phyloP scores from a whole-genome alignment of 768 basidiomycete genomes.

The Russula sp. region DNA sequence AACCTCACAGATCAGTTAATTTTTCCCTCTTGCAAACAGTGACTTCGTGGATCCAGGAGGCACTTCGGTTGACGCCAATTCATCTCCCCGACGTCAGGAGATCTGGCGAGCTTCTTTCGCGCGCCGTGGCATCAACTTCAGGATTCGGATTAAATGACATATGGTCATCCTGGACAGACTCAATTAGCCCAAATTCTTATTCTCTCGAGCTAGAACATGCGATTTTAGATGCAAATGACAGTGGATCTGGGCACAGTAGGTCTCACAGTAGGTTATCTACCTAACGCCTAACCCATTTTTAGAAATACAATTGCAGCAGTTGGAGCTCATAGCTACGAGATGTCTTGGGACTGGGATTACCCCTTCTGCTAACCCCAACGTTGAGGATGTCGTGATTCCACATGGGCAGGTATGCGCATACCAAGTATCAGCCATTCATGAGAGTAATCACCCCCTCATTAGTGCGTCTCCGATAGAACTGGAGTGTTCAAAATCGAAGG shows the following conservation, averaged over 20 bases:
- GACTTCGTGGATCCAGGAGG: constrained; percentile 42
- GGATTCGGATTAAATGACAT: constrained; percentile 69
- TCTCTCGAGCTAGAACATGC: constrained; percentile 1
- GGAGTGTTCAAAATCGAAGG: not conserved
- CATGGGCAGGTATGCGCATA: not conserved
- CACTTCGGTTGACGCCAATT: constrained; percentile 33
- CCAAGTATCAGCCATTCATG: too few species aligned
- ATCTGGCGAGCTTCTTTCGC: constrained; percentile 37
- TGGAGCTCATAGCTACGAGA: not conserved
- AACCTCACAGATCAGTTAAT: constrained; percentile 1
- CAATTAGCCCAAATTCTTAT: constrained; percentile 3
- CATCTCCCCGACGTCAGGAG: constrained; percentile 33
- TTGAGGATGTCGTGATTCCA: not conserved
- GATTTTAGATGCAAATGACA: not conserved
- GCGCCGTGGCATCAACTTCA: constrained; percentile 51
- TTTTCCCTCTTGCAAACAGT: constrained; percentile 62
- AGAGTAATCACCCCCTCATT: not conserved
- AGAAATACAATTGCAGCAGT: constrained; percentile 3
- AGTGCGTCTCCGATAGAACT: not conserved
- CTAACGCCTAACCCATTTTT: not conserved
- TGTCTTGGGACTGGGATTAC: not conserved
- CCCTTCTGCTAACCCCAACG: not conserved
- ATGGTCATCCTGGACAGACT: constrained; percentile 49
- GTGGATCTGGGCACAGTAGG: constrained; percentile 2
- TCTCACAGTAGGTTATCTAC: not conserved